A percentile compares a stretch with the other conserved stretches of the same genome.
Evolutionary conservation across 208 protist species (phyloP).

Genomic region (Acanthamoeba polyphaga): DNA sequence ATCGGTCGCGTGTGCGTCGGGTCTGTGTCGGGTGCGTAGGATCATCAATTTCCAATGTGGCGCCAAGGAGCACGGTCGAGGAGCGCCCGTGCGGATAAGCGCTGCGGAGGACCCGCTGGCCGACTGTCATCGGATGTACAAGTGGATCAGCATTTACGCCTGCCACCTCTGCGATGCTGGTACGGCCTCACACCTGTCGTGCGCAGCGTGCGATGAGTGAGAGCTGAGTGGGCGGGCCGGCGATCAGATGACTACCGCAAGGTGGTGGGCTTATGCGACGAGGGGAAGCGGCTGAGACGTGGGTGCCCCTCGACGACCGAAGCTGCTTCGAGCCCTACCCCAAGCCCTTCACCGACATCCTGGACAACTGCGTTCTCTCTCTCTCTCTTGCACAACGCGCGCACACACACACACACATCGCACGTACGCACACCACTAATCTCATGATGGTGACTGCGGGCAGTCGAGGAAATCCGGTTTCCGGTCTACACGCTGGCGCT

Average conservation of each 20-base stretch:
- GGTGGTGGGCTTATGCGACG: slow-evolving; percentile 62
- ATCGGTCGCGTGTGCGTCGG: no score
- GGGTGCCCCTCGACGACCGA: background rate
- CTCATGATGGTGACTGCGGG: background rate
- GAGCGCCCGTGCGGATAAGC: background rate
- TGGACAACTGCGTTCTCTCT: background rate
- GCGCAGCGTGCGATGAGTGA: background rate
- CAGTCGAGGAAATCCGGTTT: slow-evolving; percentile 49
- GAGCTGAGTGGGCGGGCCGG: background rate
- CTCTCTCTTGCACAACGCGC: background rate
- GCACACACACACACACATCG: no score
- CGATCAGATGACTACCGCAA: slow-evolving; percentile 50
- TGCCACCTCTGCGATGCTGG: slow-evolving; percentile 45
- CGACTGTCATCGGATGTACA: slow-evolving; percentile 55
- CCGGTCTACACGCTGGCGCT: background rate
- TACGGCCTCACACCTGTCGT: background rate
- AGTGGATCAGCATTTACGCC: slow-evolving; percentile 54
- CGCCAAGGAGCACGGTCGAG: slow-evolving; percentile 5
- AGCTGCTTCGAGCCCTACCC: slow-evolving; percentile 12
- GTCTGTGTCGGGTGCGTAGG: background rate
- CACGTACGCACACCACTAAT: no score
- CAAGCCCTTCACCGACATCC: background rate
- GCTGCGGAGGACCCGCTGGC: background rate
- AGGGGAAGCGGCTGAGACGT: slow-evolving; percentile 1
- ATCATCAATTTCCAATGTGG: slow-evolving; percentile 57